Conservation (phyloP, 805 yeast genomes). For the Saccharomycopsis guyanensis region DNA sequence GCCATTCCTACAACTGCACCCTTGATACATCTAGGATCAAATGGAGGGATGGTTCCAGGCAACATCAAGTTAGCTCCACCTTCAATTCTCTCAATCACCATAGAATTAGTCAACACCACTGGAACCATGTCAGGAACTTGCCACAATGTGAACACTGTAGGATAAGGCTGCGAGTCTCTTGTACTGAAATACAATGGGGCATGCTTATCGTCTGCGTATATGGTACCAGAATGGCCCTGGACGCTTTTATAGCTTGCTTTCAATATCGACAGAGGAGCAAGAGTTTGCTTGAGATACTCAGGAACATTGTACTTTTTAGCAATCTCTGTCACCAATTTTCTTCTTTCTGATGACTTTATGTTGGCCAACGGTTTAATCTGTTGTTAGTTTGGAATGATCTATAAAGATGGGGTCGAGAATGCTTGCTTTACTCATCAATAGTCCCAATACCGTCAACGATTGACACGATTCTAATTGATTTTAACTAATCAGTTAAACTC, state of each 20-base stretch:
- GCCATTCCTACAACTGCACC: slow-evolving; percentile 71
- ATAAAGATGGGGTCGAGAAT: no score
- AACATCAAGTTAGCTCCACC: slow-evolving; percentile 80
- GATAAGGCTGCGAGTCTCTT: slow-evolving; percentile 48
- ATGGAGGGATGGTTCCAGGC: slow-evolving; percentile 57
- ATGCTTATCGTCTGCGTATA: slow-evolving; percentile 56
- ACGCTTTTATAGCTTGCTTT: slow-evolving; percentile 54
- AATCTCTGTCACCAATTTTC: slow-evolving; percentile 40
- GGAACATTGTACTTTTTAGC: slow-evolving; percentile 36
- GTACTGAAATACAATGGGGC: slow-evolving; percentile 68
- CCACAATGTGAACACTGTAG: slow-evolving; percentile 74
- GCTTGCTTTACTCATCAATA: no score
- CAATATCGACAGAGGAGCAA: slow-evolving; percentile 34
- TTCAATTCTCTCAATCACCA: slow-evolving; percentile 60
- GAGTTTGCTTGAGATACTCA: slow-evolving; percentile 24
- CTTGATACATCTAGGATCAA: slow-evolving; percentile 13
- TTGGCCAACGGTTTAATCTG: slow-evolving; percentile 68
- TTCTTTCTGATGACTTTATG: slow-evolving; percentile 74
- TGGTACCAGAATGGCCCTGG: slow-evolving; percentile 46
- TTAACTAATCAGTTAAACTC: no score
- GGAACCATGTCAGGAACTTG: slow-evolving; percentile 60
- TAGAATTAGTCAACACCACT: slow-evolving; percentile 58
- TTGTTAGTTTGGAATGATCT: background rate
- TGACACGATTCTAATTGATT: no score
- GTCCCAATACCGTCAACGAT: no score